Conservation (phyloP, 805 yeast species). For the Saccharomyces paradoxus region DNA sequence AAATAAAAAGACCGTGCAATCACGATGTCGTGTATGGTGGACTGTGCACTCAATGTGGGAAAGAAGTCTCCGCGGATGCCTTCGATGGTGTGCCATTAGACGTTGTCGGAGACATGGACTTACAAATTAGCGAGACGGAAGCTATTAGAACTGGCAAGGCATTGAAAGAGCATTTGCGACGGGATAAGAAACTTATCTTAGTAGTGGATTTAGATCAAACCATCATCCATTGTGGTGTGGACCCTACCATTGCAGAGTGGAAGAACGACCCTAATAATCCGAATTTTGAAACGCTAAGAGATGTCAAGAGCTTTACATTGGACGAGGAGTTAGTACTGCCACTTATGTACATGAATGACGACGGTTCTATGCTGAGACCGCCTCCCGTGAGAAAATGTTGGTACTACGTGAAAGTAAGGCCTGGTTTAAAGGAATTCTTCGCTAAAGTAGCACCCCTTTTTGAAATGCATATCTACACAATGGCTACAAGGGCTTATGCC, state of each 20-base stretch:
- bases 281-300: slow-evolving; percentile 74
- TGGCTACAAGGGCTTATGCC: slow-evolving; percentile 96
- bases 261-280: slow-evolving; percentile 78
- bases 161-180: slow-evolving; percentile 51
- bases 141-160: slow-evolving; percentile 74
- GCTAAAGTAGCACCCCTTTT: slow-evolving; percentile 53
- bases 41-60: slow-evolving; percentile 87
- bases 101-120: slow-evolving; percentile 82
- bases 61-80: slow-evolving; percentile 66
- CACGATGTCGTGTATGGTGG: slow-evolving; percentile 95
- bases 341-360: slow-evolving; percentile 52
- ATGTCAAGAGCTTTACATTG: slow-evolving; percentile 67
- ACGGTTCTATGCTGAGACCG: slow-evolving; percentile 5
- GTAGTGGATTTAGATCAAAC: slow-evolving; percentile 98
- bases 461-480: slow-evolving; percentile 92
- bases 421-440: slow-evolving; percentile 73
- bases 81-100: slow-evolving; percentile 44
- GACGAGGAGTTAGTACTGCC: slow-evolving; percentile 65
- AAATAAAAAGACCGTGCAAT: slow-evolving; percentile 72
- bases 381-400: slow-evolving; percentile 59
- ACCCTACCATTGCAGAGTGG: slow-evolving; percentile 96
- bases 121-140: slow-evolving; percentile 77
- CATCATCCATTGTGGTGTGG: slow-evolving; percentile 94
- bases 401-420: slow-evolving; percentile 89
- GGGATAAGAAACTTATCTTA: slow-evolving; percentile 64